Evolutionary conservation across 768 basidiomycete species (phyloP).

Genomic region (Suillus tomentosus): DNA sequence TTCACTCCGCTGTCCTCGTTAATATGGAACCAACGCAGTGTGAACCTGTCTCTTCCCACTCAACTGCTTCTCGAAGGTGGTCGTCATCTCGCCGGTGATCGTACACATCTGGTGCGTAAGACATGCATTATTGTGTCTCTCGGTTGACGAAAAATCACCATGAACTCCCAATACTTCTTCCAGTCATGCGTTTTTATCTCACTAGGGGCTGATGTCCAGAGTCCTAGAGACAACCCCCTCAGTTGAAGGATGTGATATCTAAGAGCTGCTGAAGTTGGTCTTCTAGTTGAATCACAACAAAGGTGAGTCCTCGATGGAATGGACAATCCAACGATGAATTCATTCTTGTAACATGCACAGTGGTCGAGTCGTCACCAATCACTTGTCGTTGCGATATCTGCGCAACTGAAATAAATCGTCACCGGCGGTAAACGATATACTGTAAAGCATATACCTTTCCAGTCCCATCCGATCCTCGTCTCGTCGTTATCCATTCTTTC

Average conservation of each 20-base stretch:
- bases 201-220: too few species aligned
- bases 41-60: neutral
- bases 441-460: neutral
- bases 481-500: neutral
- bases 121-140: too few species aligned
- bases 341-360: constrained; percentile 64
- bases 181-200: neutral
- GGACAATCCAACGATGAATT: neutral
- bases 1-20: neutral
- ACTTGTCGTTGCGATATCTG: neutral
- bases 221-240: neutral
- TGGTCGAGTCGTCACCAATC: constrained; percentile 64
- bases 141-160: too few species aligned
- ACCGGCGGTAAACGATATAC: neutral
- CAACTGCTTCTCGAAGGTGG: too few species aligned
- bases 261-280: neutral
- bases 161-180: too few species aligned
- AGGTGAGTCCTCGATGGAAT: constrained; percentile 45
- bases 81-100: too few species aligned
- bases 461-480: neutral
- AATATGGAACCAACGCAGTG: neutral
- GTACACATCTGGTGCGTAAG: too few species aligned
- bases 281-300: constrained; percentile 46
- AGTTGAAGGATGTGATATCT: neutral
- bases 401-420: neutral